phyloP scores from a whole-genome alignment of 2,329 filamentous ascomycete genomes.

The Colletotrichum agaves region DNA sequence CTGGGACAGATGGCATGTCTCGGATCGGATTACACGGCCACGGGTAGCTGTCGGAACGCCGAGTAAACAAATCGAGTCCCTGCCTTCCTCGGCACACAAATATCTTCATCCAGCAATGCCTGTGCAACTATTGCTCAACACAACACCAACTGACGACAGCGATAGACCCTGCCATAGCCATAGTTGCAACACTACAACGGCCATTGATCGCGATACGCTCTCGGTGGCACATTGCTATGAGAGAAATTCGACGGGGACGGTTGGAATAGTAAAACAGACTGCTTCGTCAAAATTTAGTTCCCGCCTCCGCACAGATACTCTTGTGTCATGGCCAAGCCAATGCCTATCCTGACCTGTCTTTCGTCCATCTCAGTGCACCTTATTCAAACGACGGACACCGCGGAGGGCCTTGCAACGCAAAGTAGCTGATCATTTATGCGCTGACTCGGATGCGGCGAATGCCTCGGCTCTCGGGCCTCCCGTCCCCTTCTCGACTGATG shows the following conservation, averaged over 20 bases:
- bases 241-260: neutral
- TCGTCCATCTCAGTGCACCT: constrained; percentile 10
- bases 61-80: neutral
- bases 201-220: neutral
- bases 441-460: constrained; percentile 19
- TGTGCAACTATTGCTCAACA: constrained; percentile 15
- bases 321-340: constrained; percentile 8
- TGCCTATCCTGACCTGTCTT: neutral
- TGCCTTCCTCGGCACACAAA: constrained; percentile 14
- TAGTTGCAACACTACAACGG: neutral
- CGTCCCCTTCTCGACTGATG: constrained; percentile 23
- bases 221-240: neutral
- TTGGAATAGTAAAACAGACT: constrained; percentile 15
- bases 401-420: neutral
- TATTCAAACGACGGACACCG: constrained; percentile 28
- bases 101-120: neutral
- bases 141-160: constrained; percentile 19
- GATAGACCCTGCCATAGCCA: constrained; percentile 15
- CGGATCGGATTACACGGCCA: neutral
- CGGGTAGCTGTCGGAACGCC: constrained; percentile 1
- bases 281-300: constrained; percentile 22
- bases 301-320: constrained; percentile 29
- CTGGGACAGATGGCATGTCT: neutral
- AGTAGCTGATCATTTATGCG: constrained; percentile 18
- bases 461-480: constrained; percentile 20